Evolutionary conservation across 73 alveolate species (phyloP), one percentile per base, ranked within the genome.

Genomic region (Uronychia setigera): DNA sequence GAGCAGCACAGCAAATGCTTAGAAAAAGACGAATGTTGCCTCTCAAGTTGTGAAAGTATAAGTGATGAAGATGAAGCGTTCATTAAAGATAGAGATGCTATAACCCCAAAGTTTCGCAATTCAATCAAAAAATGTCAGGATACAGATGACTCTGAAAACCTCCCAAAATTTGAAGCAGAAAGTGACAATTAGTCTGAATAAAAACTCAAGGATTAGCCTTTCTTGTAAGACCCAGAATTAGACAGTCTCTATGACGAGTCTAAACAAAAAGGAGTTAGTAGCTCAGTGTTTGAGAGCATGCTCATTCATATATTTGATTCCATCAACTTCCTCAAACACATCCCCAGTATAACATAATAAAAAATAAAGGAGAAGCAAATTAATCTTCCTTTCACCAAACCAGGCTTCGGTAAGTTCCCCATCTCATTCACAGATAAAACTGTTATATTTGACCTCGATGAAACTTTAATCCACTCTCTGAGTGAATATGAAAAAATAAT

Each of bases 361-460:
- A 29, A 26, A 26, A 46, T 46, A 11, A 74, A 33, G 11, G 86
- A 78, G 35, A n/a, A 76, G 77, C 26, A 13, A 1, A 74, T 77
- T 0, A 76, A 33, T 32, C 77, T 85, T 46, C 28, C 76, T 29
- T 85, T 85, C 81, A 85, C 76, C 31, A 85, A 85, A 58, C 27
- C 79, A 13, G 82, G 78, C 67, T 35, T 35, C 35, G 77, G 57
- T 33, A 86, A 86, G 58, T 29, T 74, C 26, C 19, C 5, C n/a
- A 5, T 46, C 67, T 46, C 67, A 46, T 46, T 46, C n/a, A 46
- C 5, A 46, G 67, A 46, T 19, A 46, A 46, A 46, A 46, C 67
- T 46, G 74, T 80, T 1, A 86, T 86, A 14, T 86, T 86, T 35
- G 93, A 86, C 75, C 79, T 86, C n/a, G 93, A 86, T 60, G 93